Evolutionary conservation across 2,329 filamentous ascomycete genomes (phyloP), one percentile per base, ranked within the genome.

Genomic region (Trichoderma citrinoviride): DNA sequence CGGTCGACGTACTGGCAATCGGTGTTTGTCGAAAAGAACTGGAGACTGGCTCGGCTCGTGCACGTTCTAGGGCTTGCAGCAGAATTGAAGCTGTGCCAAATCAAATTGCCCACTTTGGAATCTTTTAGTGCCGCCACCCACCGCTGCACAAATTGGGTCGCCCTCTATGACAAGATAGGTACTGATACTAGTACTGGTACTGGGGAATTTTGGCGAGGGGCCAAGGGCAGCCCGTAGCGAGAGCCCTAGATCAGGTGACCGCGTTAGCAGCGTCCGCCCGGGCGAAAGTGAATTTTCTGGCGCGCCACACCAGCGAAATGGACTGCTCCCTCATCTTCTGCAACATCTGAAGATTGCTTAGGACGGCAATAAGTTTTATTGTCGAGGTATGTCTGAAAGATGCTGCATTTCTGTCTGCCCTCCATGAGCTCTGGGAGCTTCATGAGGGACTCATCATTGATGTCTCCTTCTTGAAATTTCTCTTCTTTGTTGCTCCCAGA

Each of bases 311-410:
- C 72, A 71, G 67, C 67, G 66, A 67, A 70, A 63, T 63, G 64
- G 47, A 63, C 50, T 58, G 61, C 57, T 65, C 58, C 68, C 69
- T 73, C 70, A 73, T 71, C 73, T 73, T 74, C 72, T 76, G 75
- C 77, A 79, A 77, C 80, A 83, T 84, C 82, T 83, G 78, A 83
- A 79, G 78, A 82, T 81, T 85, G 83, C 83, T 86, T 84, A 86
- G 83, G 83, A 86, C 81, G 83, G 82, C 83, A 85, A 81, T 83
- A 79, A 72, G 4, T 61, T 72, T 75, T 81, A 83, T 84, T 85
- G 83, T 86, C 83, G 83, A 86, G 83, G 83, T 86, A 85, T 73
- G 83, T 86, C 80, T 81, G 77, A 79, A 78, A 78, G 80, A 83
- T 83, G 80, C 77, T 80, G 77, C 76, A 73, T 71, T 71, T 67